These are phyloP conservation scores for Coniochaeta sp. DNA, from an alignment of 2,329 filamentous ascomycete species.

Conservation along the genomic window DNA sequence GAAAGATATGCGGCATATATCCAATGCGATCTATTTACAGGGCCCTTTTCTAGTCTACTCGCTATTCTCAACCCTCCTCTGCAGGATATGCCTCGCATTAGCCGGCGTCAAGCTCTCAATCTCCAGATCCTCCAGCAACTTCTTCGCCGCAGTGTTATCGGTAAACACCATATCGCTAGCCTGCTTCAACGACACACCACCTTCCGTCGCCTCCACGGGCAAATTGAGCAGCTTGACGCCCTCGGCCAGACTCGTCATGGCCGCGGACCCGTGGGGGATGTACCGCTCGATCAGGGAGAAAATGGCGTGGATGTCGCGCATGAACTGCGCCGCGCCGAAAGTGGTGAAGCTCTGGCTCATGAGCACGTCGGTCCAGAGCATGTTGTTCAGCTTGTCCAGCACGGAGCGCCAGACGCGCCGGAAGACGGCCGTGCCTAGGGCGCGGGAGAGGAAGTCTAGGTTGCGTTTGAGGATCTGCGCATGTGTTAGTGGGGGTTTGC, in stretches of 20 bases:
- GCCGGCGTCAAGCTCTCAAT: slow-evolving; percentile 54
- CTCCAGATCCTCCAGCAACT: slow-evolving; percentile 54
- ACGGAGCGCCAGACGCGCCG: slow-evolving; percentile 67
- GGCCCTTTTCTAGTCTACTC: too few relatives aligned
- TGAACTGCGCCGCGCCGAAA: slow-evolving; percentile 72
- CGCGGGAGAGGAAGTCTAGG: slow-evolving; percentile 64
- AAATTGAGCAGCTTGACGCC: slow-evolving; percentile 61
- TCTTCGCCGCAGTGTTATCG: slow-evolving; percentile 50
- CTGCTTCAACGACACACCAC: slow-evolving; percentile 39
- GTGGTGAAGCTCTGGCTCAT: slow-evolving; percentile 74
- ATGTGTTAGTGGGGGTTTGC: slow-evolving; percentile 9
- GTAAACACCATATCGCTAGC: slow-evolving; percentile 50
- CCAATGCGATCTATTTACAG: background rate
- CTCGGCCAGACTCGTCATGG: slow-evolving; percentile 56
- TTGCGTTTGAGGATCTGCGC: slow-evolving; percentile 60
- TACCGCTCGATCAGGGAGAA: slow-evolving; percentile 61
- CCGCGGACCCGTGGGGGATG: slow-evolving; percentile 46
- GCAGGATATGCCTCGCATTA: slow-evolving; percentile 60
- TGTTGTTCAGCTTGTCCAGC: slow-evolving; percentile 62
- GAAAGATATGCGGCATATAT: slow-evolving; percentile 1
- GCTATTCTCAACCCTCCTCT: slow-evolving; percentile 58
- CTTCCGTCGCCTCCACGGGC: slow-evolving; percentile 32
- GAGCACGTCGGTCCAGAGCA: slow-evolving; percentile 72
- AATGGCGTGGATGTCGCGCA: slow-evolving; percentile 69
- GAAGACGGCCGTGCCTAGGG: slow-evolving; percentile 65